Percentiles rank a stretch among this genome's conserved stretches.
Evolutionary conservation across 2,329 filamentous ascomycete genomes (phyloP).

Genomic region (Colletotrichum cereale): DNA sequence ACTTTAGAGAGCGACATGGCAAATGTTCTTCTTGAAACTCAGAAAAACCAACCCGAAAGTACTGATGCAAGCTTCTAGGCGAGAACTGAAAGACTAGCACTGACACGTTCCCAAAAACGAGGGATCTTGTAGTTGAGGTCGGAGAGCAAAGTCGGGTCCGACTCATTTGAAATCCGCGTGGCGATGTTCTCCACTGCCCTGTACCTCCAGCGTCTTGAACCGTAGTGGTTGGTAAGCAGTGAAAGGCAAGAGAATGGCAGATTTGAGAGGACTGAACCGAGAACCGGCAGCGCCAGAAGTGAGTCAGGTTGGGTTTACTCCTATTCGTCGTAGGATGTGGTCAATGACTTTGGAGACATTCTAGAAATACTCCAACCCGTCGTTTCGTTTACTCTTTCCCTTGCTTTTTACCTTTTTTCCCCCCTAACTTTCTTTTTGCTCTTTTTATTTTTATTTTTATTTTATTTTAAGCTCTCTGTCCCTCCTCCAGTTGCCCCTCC

Average conservation of each 20-base stretch:
- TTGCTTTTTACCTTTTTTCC: not conserved
- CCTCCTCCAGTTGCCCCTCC: not conserved
- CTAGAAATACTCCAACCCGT: conserved; percentile 22
- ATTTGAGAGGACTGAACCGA: not conserved
- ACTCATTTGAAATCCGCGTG: conserved; percentile 32
- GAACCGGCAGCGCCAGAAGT: not conserved
- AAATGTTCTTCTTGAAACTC: not conserved
- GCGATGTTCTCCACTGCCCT: conserved; percentile 26
- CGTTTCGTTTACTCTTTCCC: too few species aligned
- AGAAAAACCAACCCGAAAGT: too few species aligned
- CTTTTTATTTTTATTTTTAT: not conserved
- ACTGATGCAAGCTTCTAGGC: not conserved
- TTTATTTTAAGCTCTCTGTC: not conserved
- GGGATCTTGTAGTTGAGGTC: conserved; percentile 4
- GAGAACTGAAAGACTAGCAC: not conserved
- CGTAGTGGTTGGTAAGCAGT: conserved; percentile 34
- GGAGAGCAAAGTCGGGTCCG: conserved; percentile 20
- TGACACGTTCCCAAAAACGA: not conserved
- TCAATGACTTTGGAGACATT: conserved; percentile 1
- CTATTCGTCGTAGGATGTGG: not conserved
- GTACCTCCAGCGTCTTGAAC: not conserved
- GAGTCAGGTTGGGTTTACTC: not conserved
- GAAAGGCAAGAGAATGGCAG: not conserved
- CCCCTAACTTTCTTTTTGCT: not conserved
- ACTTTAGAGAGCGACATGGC: conserved; percentile 76